Evolutionary conservation across 2,329 filamentous ascomycete species (phyloP).

Genomic region (Fusarium nisikadoi): DNA sequence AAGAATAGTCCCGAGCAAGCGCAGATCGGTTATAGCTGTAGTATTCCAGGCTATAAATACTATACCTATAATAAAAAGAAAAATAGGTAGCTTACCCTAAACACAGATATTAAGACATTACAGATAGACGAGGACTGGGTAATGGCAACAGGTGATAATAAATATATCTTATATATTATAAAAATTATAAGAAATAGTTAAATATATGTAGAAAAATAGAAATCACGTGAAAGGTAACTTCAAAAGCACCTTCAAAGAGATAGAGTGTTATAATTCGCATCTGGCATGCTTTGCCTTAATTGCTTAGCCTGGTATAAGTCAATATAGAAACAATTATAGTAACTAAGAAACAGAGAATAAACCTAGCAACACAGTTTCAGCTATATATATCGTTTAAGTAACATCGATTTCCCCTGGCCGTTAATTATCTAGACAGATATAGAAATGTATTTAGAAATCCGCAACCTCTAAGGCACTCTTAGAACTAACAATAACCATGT

Average conservation of each 20-base stretch:
- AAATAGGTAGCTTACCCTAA: neutral
- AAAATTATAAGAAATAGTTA: neutral
- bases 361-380: too few relatives aligned
- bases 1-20: neutral
- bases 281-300: neutral
- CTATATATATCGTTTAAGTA: too few relatives aligned
- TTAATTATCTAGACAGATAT: neutral
- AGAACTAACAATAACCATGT: neutral
- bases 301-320: neutral
- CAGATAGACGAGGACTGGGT: neutral
- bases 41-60: neutral
- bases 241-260: neutral
- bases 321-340: neutral
- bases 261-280: neutral
- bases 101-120: too few relatives aligned
- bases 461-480: neutral
- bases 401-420: neutral
- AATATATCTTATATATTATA: neutral
- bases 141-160: neutral
- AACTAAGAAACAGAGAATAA: neutral
- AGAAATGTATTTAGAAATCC: neutral
- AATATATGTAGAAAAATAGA: neutral
- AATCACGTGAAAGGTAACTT: neutral
- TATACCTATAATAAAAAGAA: neutral
- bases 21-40: neutral